A percentile compares a stretch with the other conserved stretches of the same genome.
Evolutionary conservation across 805 yeast genomes (phyloP).

Genomic region (Tetrapisispora phaffii): DNA sequence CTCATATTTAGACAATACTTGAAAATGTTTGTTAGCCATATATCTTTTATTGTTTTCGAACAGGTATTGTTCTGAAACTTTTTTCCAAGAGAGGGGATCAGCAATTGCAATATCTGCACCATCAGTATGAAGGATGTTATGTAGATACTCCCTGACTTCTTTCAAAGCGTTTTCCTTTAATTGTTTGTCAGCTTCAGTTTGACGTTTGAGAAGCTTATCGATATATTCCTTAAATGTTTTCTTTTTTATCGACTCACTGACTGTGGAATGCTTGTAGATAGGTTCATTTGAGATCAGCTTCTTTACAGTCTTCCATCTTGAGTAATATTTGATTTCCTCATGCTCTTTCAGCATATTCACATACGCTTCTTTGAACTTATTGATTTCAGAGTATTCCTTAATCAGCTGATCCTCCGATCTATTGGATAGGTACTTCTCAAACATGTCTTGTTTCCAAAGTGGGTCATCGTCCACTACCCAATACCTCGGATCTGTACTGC

Average conservation of each 20-base stretch:
- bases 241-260: slow-evolving; percentile 48
- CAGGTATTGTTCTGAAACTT: slow-evolving; percentile 14
- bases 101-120: not conserved
- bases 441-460: slow-evolving; percentile 45
- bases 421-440: slow-evolving; percentile 53
- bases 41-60: slow-evolving; percentile 42
- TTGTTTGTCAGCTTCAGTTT: slow-evolving; percentile 17
- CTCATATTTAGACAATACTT: slow-evolving; percentile 46
- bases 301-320: slow-evolving; percentile 56
- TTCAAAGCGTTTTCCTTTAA: slow-evolving; percentile 39
- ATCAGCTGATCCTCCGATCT: slow-evolving; percentile 41
- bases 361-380: slow-evolving; percentile 49
- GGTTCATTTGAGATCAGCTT: slow-evolving; percentile 53
- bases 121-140: slow-evolving; percentile 24
- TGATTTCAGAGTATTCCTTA: slow-evolving; percentile 43
- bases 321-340: slow-evolving; percentile 40
- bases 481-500: slow-evolving; percentile 52
- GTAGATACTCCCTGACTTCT: slow-evolving; percentile 45
- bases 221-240: slow-evolving; percentile 46
- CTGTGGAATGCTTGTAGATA: slow-evolving; percentile 48
- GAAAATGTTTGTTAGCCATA: slow-evolving; percentile 49
- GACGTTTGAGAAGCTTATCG: slow-evolving; percentile 27
- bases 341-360: slow-evolving; percentile 35
- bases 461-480: slow-evolving; percentile 57
- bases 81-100: slow-evolving; percentile 19